Evolutionary conservation across 495 filamentous ascomycete species (phyloP).

Genomic region (Cercophora newfieldiana): DNA sequence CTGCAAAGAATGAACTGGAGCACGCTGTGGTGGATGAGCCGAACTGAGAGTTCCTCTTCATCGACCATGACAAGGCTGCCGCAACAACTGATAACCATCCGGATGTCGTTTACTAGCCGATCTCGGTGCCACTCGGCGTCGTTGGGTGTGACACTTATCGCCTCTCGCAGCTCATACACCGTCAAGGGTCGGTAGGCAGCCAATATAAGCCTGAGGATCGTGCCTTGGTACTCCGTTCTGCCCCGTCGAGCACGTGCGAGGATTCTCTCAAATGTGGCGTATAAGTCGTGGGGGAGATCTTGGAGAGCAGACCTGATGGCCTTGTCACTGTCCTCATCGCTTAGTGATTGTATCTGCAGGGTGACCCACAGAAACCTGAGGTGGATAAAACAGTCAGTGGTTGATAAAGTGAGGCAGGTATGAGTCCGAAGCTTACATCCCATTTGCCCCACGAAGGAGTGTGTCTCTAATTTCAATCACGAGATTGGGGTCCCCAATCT

Average conservation of each 20-base stretch:
- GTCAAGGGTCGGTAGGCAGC: too few relatives aligned
- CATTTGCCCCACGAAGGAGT: too few relatives aligned
- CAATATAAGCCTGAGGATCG: too few relatives aligned
- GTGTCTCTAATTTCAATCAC: too few relatives aligned
- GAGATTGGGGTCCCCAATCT: background rate
- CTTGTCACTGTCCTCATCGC: background rate
- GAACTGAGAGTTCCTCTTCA: constrained; percentile 44
- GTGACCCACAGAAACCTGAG: background rate
- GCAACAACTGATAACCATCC: constrained; percentile 38
- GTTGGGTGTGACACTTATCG: too few relatives aligned
- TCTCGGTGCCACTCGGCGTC: too few relatives aligned
- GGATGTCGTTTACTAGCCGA: constrained; percentile 39
- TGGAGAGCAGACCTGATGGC: background rate
- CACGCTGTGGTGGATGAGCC: constrained; percentile 46
- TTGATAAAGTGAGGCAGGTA: too few relatives aligned
- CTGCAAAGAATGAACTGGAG: constrained; percentile 42
- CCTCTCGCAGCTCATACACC: too few relatives aligned
- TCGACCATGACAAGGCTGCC: constrained; percentile 47
- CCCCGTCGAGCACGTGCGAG: too few relatives aligned
- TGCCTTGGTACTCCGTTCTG: too few relatives aligned
- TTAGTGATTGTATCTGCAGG: background rate
- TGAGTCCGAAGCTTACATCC: too few relatives aligned
- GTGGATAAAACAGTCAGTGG: too few relatives aligned
- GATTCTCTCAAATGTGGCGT: background rate
- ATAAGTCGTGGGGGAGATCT: background rate